Conservation (phyloP, 805 yeast species). For the Priceomyces medius region DNA sequence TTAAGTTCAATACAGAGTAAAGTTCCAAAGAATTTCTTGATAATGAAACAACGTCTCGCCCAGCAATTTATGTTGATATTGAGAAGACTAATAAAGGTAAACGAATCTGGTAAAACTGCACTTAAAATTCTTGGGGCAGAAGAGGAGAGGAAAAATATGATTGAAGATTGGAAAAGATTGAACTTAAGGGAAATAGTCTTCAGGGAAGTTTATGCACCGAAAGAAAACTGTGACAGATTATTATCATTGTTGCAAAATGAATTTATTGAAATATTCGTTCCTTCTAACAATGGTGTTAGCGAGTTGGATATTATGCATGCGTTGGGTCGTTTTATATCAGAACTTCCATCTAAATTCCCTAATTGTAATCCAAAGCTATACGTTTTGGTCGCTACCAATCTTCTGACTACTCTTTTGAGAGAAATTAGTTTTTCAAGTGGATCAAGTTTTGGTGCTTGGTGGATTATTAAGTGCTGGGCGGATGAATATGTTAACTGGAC, state of each 20-base stretch:
- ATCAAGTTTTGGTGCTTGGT: conserved; percentile 69
- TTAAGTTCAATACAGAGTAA: conserved; percentile 35
- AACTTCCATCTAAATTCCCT: conserved; percentile 48
- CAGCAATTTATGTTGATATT: conserved; percentile 52
- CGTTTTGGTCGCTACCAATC: conserved; percentile 49
- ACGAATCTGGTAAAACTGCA: conserved; percentile 53
- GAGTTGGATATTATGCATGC: conserved; percentile 1
- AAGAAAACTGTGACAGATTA: conserved; percentile 27
- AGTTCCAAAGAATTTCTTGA: conserved; percentile 50
- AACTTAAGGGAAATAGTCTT: conserved; percentile 45
- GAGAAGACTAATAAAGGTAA: conserved; percentile 52
- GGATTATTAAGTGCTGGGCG: conserved; percentile 73
- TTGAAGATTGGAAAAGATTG: conserved; percentile 56
- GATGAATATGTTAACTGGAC: conserved; percentile 70
- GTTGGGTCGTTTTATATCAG: conserved; percentile 28
- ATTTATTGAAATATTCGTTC: conserved; percentile 27
- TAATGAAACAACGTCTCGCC: conserved; percentile 54
- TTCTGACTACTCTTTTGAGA: conserved; percentile 58
- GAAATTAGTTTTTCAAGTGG: conserved; percentile 61
- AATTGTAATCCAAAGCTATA: conserved; percentile 56
- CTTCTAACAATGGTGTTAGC: conserved; percentile 1
- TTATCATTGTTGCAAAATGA: conserved; percentile 35
- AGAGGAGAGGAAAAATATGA: conserved; percentile 50
- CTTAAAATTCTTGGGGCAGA: conserved; percentile 43
- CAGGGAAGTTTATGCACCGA: conserved; percentile 53